Evolutionary conservation across 306 rosid species (phyloP), one percentile per base, ranked within the genome.

Genomic region (Cicer arietinum): DNA sequence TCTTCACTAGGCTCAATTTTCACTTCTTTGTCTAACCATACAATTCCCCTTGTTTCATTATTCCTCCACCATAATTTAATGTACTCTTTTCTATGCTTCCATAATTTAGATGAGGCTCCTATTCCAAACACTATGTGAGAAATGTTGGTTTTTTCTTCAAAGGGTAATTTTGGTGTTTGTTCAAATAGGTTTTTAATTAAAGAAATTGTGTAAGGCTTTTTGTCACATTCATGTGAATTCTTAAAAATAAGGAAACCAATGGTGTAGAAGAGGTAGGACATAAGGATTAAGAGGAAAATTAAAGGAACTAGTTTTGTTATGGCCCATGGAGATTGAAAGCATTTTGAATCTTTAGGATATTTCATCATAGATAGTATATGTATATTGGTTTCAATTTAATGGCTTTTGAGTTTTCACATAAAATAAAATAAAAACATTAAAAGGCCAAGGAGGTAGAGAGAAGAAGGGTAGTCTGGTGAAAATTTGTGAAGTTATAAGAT

Each of bases 71-170:
- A 91, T 11, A 81, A 76, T 63, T 88, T 89, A 10, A 91, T 79
- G 85, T 85, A 86, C 42, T 83, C 79, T 59, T 91, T 91, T 12
- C 97, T 79, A 8, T 82, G 83, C 3, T 13, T 68, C 91, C 91
- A 91, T 6, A 88, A 83, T 10, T 74, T 85, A 8, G 92, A 72
- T 1, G 91, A 86, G 10, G 92, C 88, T 40, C 74, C 94, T 46
- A 88, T 85, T 74, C 95, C 91, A 50, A 91, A 91, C 6, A 88
- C 92, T 53, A 91, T 67, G 83, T 91, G 92, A 52, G 88, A 83
- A 44, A 91, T 69, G 61, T 80, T 81, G 17, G 94, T 91, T 80
- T 84, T 58, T 14, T 20, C 37, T 40, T 75, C 69, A 6, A 17
- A 12, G 59, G 77, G 65, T 48, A 20, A 1, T 57, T 25, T 57